These are phyloP conservation scores for Sextonia rubra DNA, from an alignment of 164 flowering plant genomes.

Conservation along the genomic window DNA sequence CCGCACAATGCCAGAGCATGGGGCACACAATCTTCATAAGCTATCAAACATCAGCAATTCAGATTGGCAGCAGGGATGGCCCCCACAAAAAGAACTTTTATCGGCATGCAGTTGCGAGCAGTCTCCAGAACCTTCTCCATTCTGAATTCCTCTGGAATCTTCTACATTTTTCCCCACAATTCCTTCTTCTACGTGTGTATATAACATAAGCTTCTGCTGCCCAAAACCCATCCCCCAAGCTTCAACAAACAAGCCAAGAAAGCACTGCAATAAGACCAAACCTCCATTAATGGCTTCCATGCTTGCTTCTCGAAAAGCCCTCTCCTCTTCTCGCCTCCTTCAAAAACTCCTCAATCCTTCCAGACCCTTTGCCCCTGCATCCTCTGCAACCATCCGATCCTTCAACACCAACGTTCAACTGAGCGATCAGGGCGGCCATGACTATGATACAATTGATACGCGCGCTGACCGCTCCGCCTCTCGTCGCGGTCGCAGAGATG, in stretches of 20 bases:
- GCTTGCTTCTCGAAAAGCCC: background rate
- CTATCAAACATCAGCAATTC: too few relatives aligned
- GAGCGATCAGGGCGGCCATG: too few relatives aligned
- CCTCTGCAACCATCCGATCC: background rate
- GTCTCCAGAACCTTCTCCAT: background rate
- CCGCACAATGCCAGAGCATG: too few relatives aligned
- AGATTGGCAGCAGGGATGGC: too few relatives aligned
- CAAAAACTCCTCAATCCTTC: background rate
- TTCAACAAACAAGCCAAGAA: background rate
- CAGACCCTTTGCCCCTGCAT: background rate
- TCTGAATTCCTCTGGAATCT: background rate
- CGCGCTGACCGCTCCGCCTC: background rate
- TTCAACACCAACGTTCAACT: background rate
- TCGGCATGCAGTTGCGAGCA: too few relatives aligned
- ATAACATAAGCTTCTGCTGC: background rate
- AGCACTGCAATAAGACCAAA: too few relatives aligned
- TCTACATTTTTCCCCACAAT: background rate
- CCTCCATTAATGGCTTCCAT: conserved; percentile 1
- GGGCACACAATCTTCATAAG: too few relatives aligned
- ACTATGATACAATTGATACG: background rate
- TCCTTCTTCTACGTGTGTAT: background rate
- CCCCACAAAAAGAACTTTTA: too few relatives aligned
- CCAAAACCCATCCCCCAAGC: background rate
- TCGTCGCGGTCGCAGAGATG: conserved; percentile 2
- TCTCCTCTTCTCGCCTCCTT: conserved; percentile 1